Evolutionary conservation across 305 asterid genomes (phyloP).

Genomic region (Fraxinus velutina): DNA sequence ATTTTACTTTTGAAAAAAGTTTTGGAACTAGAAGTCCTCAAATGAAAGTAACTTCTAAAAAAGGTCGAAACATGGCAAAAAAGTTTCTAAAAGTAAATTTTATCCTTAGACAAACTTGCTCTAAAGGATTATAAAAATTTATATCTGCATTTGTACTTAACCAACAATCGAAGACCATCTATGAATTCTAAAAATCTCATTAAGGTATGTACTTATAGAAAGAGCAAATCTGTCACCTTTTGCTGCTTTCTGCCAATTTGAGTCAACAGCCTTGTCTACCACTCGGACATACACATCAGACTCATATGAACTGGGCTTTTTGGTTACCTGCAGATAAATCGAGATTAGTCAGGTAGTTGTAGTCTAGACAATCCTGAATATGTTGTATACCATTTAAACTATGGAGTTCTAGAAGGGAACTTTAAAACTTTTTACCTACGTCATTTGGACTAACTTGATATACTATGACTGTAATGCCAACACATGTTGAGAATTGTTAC

Average conservation of each 20-base stretch:
- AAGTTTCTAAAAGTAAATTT: neutral
- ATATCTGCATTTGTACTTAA: neutral
- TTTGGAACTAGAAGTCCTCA: neutral
- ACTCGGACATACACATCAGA: conserved; percentile 30
- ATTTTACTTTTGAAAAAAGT: neutral
- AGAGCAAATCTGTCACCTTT: conserved; percentile 35
- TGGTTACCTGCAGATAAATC: conserved; percentile 25
- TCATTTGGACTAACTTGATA: neutral
- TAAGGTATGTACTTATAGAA: conserved; percentile 40
- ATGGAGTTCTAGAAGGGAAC: neutral
- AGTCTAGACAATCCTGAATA: neutral
- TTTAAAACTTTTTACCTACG: neutral
- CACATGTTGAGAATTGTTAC: neutral
- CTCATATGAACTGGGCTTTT: conserved; percentile 22
- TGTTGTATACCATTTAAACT: neutral
- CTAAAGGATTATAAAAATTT: neutral
- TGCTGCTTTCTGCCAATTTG: conserved; percentile 40
- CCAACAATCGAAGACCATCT: neutral
- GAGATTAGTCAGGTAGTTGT: conserved; percentile 4
- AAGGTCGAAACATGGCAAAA: neutral
- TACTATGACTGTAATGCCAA: neutral
- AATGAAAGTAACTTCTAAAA: neutral
- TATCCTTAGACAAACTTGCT: neutral
- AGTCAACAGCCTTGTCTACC: conserved; percentile 49
- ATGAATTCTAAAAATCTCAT: neutral